Percentiles rank a stretch among this genome's conserved stretches.
These are phyloP conservation scores for Candida ficus DNA, from an alignment of 805 yeast genomes.

Conservation along the genomic window DNA sequence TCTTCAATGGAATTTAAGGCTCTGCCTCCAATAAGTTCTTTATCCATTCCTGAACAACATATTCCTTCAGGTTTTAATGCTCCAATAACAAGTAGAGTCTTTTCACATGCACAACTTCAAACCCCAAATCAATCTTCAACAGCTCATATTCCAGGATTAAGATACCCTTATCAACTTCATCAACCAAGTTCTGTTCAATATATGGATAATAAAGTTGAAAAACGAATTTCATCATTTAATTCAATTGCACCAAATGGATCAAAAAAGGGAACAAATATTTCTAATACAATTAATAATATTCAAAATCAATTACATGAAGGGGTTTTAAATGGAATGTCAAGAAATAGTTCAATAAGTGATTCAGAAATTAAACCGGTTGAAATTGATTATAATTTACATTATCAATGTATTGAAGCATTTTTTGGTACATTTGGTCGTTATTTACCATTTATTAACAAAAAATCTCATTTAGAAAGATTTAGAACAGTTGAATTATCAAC, in stretches of 20 bases:
- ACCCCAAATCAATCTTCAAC: too few relatives aligned
- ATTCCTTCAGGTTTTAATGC: neutral
- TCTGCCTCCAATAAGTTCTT: constrained; percentile 10
- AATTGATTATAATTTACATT: constrained; percentile 1
- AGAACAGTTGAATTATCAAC: constrained; percentile 27
- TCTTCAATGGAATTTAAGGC: neutral
- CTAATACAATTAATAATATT: neutral
- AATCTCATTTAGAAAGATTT: constrained; percentile 30
- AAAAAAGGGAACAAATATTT: neutral
- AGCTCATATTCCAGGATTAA: too few relatives aligned
- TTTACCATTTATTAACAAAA: constrained; percentile 11
- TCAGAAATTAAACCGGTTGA: too few relatives aligned
- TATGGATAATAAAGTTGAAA: too few relatives aligned
- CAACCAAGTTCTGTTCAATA: too few relatives aligned
- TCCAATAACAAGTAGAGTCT: neutral
- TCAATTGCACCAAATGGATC: neutral
- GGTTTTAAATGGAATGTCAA: too few relatives aligned
- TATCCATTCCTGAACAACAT: neutral
- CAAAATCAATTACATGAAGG: constrained; percentile 2
- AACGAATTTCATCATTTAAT: neutral
- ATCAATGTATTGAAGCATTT: constrained; percentile 9
- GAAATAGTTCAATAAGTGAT: too few relatives aligned
- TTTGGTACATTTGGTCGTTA: constrained; percentile 5
- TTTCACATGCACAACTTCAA: neutral
- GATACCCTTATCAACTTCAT: neutral